phyloP scores from a whole-genome alignment of 192 early-diverging fungal genomes.

The Dimargaris cristalligena region DNA sequence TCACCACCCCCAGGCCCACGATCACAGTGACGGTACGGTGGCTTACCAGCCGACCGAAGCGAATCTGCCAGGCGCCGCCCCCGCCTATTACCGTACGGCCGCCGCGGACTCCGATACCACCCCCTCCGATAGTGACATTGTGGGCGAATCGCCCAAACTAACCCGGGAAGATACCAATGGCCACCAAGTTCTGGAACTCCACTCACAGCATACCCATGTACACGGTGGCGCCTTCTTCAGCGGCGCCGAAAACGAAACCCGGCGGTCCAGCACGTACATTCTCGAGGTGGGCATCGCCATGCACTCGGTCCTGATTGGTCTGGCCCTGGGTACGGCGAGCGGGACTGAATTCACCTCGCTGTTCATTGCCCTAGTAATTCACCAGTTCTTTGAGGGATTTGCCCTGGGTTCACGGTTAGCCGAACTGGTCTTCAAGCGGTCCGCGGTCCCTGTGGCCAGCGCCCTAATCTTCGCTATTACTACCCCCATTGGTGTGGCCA shows the following conservation, averaged over 20 bases:
- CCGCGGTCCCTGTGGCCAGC: slow-evolving; percentile 18
- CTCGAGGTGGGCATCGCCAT: slow-evolving; percentile 62
- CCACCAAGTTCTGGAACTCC: background rate
- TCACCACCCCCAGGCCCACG: background rate
- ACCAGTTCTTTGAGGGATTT: slow-evolving; percentile 66
- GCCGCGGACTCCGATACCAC: too few relatives aligned
- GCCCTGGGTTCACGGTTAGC: slow-evolving; percentile 59
- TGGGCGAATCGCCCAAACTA: background rate
- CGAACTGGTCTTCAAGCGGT: slow-evolving; percentile 20
- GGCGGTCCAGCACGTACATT: slow-evolving; percentile 40
- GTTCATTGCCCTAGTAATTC: slow-evolving; percentile 47
- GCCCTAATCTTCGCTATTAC: slow-evolving; percentile 42
- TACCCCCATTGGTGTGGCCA: slow-evolving; percentile 63
- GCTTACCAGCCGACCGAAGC: background rate
- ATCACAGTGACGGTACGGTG: too few relatives aligned
- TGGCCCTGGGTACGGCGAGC: slow-evolving; percentile 41
- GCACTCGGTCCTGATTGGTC: slow-evolving; percentile 62
- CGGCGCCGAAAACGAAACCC: slow-evolving; percentile 15
- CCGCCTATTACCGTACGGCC: too few relatives aligned
- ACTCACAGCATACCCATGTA: slow-evolving; percentile 10
- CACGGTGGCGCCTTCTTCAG: slow-evolving; percentile 17
- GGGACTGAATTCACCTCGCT: slow-evolving; percentile 36
- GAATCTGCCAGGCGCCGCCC: too few relatives aligned
- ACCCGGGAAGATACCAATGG: slow-evolving; percentile 10
- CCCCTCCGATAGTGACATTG: slow-evolving; percentile 1